Conservation (phyloP, 192 early-diverging fungal genomes). For the Rhizophagus prolifer region DNA sequence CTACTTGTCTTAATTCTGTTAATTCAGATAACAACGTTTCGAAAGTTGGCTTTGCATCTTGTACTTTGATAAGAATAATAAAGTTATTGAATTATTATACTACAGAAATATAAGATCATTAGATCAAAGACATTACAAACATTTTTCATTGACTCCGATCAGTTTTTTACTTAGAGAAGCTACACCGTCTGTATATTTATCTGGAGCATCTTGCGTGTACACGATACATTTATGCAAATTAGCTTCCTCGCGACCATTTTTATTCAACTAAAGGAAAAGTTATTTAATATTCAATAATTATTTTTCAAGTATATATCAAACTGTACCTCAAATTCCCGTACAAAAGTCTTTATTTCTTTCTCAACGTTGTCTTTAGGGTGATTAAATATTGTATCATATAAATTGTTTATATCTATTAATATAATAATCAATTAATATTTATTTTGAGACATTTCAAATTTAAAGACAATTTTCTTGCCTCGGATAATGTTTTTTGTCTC, state of each 20-base stretch:
- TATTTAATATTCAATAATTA: neutral
- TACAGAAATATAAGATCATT: neutral
- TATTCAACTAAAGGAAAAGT: neutral
- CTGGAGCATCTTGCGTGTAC: slow-evolving; percentile 8
- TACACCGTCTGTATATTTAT: slow-evolving; percentile 6
- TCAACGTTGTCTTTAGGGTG: slow-evolving; percentile 23
- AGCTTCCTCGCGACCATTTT: slow-evolving; percentile 6
- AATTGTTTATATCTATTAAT: slow-evolving; percentile 12
- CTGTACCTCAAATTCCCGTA: slow-evolving; percentile 21
- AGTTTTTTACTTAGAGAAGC: slow-evolving; percentile 7
- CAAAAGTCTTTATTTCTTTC: slow-evolving; percentile 9
- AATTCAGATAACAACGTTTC: slow-evolving; percentile 2
- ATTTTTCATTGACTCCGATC: neutral
- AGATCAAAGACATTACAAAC: neutral
- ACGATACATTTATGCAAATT: slow-evolving; percentile 1
- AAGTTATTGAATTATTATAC: too few relatives aligned
- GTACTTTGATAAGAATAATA: slow-evolving; percentile 1
- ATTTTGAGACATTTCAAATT: neutral
- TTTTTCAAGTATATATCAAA: neutral
- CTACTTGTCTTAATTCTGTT: slow-evolving; percentile 2
- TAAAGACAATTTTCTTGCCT: neutral
- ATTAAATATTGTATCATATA: slow-evolving; percentile 15
- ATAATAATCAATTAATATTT: neutral
- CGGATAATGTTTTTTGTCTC: neutral
- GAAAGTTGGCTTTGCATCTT: slow-evolving; percentile 2